phyloP scores from a whole-genome alignment of 108 stramenopile species.

The Hondaea fermentalgiana region DNA sequence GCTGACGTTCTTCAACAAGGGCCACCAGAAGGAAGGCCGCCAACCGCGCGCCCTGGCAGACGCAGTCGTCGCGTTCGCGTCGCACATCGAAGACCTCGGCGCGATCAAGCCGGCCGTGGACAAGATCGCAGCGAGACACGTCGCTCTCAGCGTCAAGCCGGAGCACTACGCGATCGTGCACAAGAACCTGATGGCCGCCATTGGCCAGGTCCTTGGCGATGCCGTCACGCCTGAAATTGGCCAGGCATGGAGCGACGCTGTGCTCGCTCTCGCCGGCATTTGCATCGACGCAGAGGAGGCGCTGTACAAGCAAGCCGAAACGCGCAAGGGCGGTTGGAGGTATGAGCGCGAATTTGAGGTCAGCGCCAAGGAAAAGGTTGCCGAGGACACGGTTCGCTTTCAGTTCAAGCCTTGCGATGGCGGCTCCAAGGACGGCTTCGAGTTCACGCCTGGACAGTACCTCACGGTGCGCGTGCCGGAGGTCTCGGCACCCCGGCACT shows the following conservation, averaged over 20 bases:
- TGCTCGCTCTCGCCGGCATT: conserved; percentile 11
- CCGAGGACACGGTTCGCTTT: conserved; percentile 18
- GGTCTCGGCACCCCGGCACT: conserved; percentile 11
- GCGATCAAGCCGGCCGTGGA: conserved; percentile 9
- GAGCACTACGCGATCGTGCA: conserved; percentile 34
- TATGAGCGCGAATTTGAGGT: conserved; percentile 17
- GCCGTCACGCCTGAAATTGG: conserved; percentile 21
- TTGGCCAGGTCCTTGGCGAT: conserved; percentile 24
- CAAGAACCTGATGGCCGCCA: conserved; percentile 23
- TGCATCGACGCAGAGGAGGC: conserved; percentile 30
- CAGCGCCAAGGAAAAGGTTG: background rate
- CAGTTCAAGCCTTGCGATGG: background rate
- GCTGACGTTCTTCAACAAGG: conserved; percentile 26
- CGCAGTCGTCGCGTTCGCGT: conserved; percentile 27
- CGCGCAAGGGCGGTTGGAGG: conserved; percentile 22
- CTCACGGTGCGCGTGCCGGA: background rate
- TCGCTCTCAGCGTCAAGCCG: conserved; percentile 24
- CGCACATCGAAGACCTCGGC: conserved; percentile 26
- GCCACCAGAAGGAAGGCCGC: conserved; percentile 9
- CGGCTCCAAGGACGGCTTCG: background rate
- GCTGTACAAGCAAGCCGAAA: background rate
- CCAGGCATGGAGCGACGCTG: conserved; percentile 19
- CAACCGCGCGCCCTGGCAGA: conserved; percentile 29
- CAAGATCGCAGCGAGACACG: conserved; percentile 20
- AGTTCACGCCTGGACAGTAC: conserved; percentile 25